Conservation (phyloP, 2,329 filamentous ascomycete genomes). For the Diaporthe helianthi region DNA sequence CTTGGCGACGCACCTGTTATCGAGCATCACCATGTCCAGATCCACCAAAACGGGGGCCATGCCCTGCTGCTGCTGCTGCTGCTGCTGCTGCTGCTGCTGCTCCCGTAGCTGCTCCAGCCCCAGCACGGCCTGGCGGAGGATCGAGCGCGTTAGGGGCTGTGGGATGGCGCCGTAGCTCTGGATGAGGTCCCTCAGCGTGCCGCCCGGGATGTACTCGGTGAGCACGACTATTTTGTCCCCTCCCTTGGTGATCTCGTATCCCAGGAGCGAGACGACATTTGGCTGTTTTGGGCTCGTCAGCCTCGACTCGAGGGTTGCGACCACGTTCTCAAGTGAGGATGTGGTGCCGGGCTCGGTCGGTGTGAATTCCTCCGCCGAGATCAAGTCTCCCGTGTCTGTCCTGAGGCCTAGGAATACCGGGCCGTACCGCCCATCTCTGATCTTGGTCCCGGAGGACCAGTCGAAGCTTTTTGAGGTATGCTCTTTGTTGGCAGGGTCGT, state of each 20-base stretch:
- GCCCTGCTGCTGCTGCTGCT: slow-evolving; percentile 5
- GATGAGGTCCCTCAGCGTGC: slow-evolving; percentile 15
- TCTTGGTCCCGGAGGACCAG: slow-evolving; percentile 7
- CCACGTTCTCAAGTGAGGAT: neutral
- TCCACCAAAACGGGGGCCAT: neutral
- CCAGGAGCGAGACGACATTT: slow-evolving; percentile 17
- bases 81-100: slow-evolving; percentile 1
- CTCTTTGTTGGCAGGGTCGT: neutral
- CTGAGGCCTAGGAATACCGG: slow-evolving; percentile 21
- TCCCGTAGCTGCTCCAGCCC: slow-evolving; percentile 13
- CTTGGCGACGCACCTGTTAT: slow-evolving; percentile 9
- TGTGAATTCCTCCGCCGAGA: slow-evolving; percentile 22
- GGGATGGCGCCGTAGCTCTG: neutral
- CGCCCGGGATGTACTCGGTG: neutral
- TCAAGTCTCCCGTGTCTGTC: slow-evolving; percentile 21
- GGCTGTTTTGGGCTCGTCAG: neutral
- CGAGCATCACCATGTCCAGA: neutral
- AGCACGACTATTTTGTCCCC: slow-evolving; percentile 10
- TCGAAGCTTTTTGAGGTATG: neutral
- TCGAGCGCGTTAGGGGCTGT: neutral
- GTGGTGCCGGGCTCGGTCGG: neutral
- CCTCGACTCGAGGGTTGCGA: neutral
- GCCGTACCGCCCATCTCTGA: slow-evolving; percentile 29
- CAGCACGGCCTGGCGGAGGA: slow-evolving; percentile 12
- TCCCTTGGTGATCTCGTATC: neutral